phyloP scores from a whole-genome alignment of 2,329 filamentous ascomycete genomes.

The Alternaria infectoria region DNA sequence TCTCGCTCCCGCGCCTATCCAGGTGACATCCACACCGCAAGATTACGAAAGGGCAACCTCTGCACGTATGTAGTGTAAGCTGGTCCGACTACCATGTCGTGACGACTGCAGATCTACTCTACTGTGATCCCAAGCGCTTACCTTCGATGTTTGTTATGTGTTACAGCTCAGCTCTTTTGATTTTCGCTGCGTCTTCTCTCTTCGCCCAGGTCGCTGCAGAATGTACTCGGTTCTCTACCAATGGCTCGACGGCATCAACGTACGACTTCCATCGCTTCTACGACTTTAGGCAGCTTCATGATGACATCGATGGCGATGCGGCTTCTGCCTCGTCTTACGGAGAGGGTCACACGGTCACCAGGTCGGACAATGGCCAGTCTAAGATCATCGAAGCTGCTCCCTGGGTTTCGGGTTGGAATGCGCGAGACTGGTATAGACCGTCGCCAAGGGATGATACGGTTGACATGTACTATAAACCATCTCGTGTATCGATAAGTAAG shows the following conservation, averaged over 20 bases:
- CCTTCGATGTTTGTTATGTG: neutral
- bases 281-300: conserved; percentile 14
- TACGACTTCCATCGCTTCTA: conserved; percentile 25
- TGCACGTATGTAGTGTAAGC: neutral
- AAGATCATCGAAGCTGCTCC: conserved; percentile 11
- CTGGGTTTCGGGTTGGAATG: conserved; percentile 14
- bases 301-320: neutral
- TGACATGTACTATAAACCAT: conserved; percentile 9
- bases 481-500: conserved; percentile 13
- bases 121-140: neutral
- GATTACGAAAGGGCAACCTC: neutral
- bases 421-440: conserved; percentile 7
- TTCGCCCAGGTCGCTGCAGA: neutral
- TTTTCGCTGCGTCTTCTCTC: neutral
- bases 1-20: neutral
- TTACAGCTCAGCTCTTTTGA: neutral
- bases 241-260: conserved; percentile 10
- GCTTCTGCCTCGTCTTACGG: neutral
- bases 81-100: neutral
- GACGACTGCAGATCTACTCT: neutral
- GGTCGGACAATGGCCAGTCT: neutral
- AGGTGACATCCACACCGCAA: neutral
- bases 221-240: conserved; percentile 17
- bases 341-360: neutral
- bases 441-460: neutral